Percentiles rank a stretch among this genome's conserved stretches.
Conservation (phyloP, 768 basidiomycete species). For the Termitomyces bulborhizus region DNA sequence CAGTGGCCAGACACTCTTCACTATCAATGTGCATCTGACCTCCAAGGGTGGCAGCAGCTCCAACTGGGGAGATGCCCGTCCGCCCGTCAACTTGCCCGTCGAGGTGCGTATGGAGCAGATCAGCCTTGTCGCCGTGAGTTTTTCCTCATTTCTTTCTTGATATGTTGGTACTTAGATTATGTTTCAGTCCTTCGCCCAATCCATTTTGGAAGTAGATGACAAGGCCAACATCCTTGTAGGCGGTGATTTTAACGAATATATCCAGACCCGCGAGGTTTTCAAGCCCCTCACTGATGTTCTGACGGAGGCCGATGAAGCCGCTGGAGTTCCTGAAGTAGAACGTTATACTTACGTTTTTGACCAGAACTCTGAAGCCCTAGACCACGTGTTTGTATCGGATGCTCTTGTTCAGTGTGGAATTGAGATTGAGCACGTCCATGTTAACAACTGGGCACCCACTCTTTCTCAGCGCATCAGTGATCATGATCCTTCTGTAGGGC, state of each 20-base stretch:
- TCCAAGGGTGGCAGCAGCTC: conserved; percentile 54
- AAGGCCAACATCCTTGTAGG: conserved; percentile 46
- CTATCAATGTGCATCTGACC: conserved; percentile 54
- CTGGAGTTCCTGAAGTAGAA: conserved; percentile 39
- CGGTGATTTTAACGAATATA: conserved; percentile 60
- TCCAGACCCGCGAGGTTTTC: conserved; percentile 47
- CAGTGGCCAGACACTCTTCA: conserved; percentile 41
- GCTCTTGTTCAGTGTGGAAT: conserved; percentile 34
- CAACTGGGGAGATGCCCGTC: conserved; percentile 48
- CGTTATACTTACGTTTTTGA: conserved; percentile 60
- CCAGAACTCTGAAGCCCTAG: conserved; percentile 52
- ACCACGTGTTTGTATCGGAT: conserved; percentile 49
- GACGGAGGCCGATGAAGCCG: conserved; percentile 45
- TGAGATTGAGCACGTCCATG: conserved; percentile 52
- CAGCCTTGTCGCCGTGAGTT: conserved; percentile 41
- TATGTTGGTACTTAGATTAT: neutral
- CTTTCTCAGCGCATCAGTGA: conserved; percentile 42
- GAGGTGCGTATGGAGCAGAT: conserved; percentile 45
- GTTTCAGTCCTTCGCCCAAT: conserved; percentile 41
- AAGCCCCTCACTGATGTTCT: conserved; percentile 33
- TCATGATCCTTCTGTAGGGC: conserved; percentile 55
- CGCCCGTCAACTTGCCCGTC: conserved; percentile 50
- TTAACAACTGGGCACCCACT: conserved; percentile 50
- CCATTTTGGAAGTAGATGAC: conserved; percentile 34
- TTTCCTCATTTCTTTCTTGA: neutral